Evolutionary conservation across 2,329 filamentous ascomycete genomes (phyloP).

Genomic region (Huntiella moniliformis): DNA sequence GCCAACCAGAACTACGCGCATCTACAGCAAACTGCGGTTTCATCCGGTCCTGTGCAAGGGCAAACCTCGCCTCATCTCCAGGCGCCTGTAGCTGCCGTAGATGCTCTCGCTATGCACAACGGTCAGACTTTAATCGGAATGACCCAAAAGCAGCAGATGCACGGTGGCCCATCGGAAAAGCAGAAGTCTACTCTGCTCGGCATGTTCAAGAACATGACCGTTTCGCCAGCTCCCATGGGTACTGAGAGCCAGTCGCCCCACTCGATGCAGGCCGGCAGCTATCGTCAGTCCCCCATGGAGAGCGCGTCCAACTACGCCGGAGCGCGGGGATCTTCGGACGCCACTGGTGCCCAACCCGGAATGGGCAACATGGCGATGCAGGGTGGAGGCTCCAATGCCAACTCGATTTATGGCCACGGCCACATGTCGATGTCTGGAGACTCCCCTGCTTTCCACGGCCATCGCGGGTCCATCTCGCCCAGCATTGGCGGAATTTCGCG

Average conservation of each 20-base stretch:
- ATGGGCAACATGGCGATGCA: slow-evolving; percentile 11
- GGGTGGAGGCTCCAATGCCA: slow-evolving; percentile 5
- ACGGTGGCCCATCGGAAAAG: slow-evolving; percentile 13
- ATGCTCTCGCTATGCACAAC: slow-evolving; percentile 11
- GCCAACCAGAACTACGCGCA: slow-evolving; percentile 6
- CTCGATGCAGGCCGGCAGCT: slow-evolving; percentile 5
- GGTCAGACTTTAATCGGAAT: slow-evolving; percentile 9
- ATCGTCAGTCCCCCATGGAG: slow-evolving; percentile 11
- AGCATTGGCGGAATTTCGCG: slow-evolving; percentile 11
- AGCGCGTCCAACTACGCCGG: slow-evolving; percentile 2
- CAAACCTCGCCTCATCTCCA: slow-evolving; percentile 1
- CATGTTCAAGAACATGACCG: slow-evolving; percentile 30
- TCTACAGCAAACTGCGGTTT: background rate
- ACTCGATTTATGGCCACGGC: slow-evolving; percentile 8
- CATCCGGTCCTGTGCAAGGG: background rate
- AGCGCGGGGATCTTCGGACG: slow-evolving; percentile 3
- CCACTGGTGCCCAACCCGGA: slow-evolving; percentile 6
- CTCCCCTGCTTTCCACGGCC: slow-evolving; percentile 4
- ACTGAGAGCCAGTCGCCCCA: slow-evolving; percentile 5
- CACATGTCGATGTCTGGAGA: slow-evolving; percentile 6
- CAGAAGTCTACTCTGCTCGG: slow-evolving; percentile 32
- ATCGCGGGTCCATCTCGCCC: slow-evolving; percentile 8
- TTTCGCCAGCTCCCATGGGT: slow-evolving; percentile 2
- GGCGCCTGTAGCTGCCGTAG: slow-evolving; percentile 1
- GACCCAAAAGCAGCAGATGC: slow-evolving; percentile 11